Evolutionary conservation across 257 asterid species (phyloP).

Genomic region (Fraxinus anomala): DNA sequence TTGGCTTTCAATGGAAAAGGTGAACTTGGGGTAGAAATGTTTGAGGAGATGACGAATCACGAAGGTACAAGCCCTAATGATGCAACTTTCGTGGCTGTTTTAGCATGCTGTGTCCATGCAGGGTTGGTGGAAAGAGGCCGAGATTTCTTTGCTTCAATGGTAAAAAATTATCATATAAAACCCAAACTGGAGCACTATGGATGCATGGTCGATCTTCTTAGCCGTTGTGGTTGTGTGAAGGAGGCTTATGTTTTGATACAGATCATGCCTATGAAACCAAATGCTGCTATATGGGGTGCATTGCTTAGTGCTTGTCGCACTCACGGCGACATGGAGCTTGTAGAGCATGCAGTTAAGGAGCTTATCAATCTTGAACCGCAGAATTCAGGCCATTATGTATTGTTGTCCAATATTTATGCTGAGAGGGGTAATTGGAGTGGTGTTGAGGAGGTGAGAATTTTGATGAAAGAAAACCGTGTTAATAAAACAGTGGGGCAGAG

Average conservation of each 20-base stretch:
- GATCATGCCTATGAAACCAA: constrained; percentile 45
- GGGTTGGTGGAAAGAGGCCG: constrained; percentile 43
- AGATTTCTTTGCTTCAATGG: constrained; percentile 36
- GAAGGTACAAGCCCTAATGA: constrained; percentile 40
- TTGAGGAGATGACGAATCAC: constrained; percentile 40
- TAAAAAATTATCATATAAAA: constrained; percentile 21
- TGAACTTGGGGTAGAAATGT: constrained; percentile 37
- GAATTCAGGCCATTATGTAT: constrained; percentile 50
- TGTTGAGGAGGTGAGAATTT: constrained; percentile 43
- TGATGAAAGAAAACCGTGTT: constrained; percentile 38
- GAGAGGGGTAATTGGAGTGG: constrained; percentile 47
- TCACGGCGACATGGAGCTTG: constrained; percentile 43
- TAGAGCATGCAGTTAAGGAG: constrained; percentile 41
- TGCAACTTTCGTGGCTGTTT: constrained; percentile 39
- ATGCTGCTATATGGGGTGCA: constrained; percentile 53
- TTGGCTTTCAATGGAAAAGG: constrained; percentile 47
- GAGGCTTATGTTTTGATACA: constrained; percentile 44
- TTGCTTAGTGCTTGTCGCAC: constrained; percentile 46
- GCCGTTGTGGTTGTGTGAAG: constrained; percentile 43
- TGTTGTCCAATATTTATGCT: constrained; percentile 53
- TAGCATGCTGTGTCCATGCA: constrained; percentile 49
- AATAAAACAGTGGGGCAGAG: constrained; percentile 42
- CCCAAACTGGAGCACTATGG: constrained; percentile 52
- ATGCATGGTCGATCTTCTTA: constrained; percentile 52
- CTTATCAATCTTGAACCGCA: constrained; percentile 45